Evolutionary conservation across 2,329 filamentous ascomycete species (phyloP).

Genomic region (Fusarium sp.): DNA sequence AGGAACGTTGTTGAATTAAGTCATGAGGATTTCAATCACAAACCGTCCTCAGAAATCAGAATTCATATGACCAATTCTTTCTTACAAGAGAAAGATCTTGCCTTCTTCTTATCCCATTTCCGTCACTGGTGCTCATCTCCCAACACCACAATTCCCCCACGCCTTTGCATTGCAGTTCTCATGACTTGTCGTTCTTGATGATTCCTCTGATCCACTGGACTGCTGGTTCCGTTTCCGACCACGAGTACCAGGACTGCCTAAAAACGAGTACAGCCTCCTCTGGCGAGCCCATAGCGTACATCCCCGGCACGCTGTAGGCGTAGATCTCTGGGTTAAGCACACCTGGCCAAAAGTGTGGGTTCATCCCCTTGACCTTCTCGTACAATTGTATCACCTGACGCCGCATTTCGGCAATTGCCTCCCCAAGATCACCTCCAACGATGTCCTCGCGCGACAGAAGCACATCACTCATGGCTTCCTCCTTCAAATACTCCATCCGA

Average conservation of each 20-base stretch:
- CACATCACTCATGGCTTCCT: conserved; percentile 19
- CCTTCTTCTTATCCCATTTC: background rate
- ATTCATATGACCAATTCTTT: too few relatives aligned
- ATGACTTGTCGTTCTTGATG: background rate
- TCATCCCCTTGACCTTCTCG: conserved; percentile 3
- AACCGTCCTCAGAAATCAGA: too few relatives aligned
- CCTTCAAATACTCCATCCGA: background rate
- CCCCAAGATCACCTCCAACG: background rate
- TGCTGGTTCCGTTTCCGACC: conserved; percentile 13
- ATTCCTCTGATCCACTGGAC: conserved; percentile 2
- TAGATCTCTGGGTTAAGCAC: conserved; percentile 7
- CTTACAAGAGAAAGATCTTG: background rate
- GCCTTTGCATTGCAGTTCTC: background rate
- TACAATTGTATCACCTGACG: conserved; percentile 3
- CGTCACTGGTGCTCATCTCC: background rate
- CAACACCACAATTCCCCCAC: background rate
- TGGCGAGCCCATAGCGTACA: background rate
- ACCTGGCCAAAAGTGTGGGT: conserved; percentile 17
- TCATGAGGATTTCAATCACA: too few relatives aligned
- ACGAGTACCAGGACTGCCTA: conserved; percentile 19
- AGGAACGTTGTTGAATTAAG: too few relatives aligned
- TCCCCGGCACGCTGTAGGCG: background rate
- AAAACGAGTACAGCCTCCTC: conserved; percentile 26
- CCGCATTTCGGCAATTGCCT: background rate
- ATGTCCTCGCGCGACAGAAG: conserved; percentile 6